Percentiles rank a stretch among this genome's conserved stretches.
phyloP scores from a whole-genome alignment of 2,329 filamentous ascomycete species.

The Fusarium anthophilum region DNA sequence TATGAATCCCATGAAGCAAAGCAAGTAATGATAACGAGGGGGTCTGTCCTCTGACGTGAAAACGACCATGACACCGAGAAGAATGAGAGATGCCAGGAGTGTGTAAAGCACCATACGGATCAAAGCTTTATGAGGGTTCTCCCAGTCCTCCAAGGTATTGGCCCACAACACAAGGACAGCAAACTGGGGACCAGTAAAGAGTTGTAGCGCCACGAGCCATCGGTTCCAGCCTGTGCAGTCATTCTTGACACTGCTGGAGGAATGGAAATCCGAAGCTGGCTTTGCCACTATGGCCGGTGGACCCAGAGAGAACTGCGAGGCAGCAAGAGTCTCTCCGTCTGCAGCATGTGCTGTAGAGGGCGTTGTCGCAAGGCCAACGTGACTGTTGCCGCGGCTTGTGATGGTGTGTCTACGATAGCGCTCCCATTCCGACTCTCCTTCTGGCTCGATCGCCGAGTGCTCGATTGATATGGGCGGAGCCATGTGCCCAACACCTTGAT shows the following conservation, averaged over 20 bases:
- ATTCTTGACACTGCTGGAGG: constrained; percentile 47
- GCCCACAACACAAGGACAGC: constrained; percentile 80
- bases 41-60: constrained; percentile 74
- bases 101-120: constrained; percentile 68
- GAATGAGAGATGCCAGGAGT: constrained; percentile 73
- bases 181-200: constrained; percentile 89
- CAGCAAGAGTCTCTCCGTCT: constrained; percentile 36
- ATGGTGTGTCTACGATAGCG: constrained; percentile 62
- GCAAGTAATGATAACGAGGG: constrained; percentile 77
- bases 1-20: constrained; percentile 90
- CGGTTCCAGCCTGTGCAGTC: constrained; percentile 79
- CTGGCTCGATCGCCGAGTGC: constrained; percentile 48
- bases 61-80: constrained; percentile 72
- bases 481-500: constrained; percentile 46
- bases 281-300: constrained; percentile 42
- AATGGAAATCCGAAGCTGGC: constrained; percentile 47
- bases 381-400: constrained; percentile 38
- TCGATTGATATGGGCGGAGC: constrained; percentile 51
- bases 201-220: constrained; percentile 87
- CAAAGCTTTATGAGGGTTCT: constrained; percentile 61
- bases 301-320: constrained; percentile 30
- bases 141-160: constrained; percentile 68
- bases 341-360: constrained; percentile 31
- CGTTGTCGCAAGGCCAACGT: constrained; percentile 19
- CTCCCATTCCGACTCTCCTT: constrained; percentile 68